A percentile compares a stretch with the other conserved stretches of the same genome.
Evolutionary conservation across 73 alveolate species (phyloP).

Genomic region (Paramecium sonneborni): DNA sequence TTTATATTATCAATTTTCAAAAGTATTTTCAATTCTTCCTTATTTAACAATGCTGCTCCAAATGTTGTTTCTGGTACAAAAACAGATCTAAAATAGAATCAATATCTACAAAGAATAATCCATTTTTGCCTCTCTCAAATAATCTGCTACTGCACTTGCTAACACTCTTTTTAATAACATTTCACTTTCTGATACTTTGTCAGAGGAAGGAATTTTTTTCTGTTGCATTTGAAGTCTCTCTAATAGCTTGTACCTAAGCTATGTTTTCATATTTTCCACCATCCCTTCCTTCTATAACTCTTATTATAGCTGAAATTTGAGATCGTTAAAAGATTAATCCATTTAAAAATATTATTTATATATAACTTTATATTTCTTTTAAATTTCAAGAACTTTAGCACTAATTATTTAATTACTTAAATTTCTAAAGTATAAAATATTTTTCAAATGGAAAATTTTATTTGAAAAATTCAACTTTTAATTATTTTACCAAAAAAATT

Average conservation of each 20-base stretch:
- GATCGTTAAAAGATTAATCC: constrained; percentile 60
- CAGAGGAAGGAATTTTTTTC: constrained; percentile 38
- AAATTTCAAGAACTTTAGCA: too few species aligned
- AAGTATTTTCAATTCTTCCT: constrained; percentile 51
- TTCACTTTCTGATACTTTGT: constrained; percentile 56
- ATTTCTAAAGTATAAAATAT: too few species aligned
- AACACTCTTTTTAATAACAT: constrained; percentile 55
- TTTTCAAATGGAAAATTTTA: too few species aligned
- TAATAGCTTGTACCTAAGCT: constrained; percentile 58
- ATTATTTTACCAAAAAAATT: too few species aligned
- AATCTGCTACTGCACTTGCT: constrained; percentile 67
- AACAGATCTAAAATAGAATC: constrained; percentile 25
- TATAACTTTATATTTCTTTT: too few species aligned
- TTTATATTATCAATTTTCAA: background rate
- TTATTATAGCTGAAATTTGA: constrained; percentile 13
- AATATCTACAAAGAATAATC: constrained; percentile 18
- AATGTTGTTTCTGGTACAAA: constrained; percentile 61
- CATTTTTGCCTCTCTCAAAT: constrained; percentile 19
- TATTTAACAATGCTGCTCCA: constrained; percentile 41
- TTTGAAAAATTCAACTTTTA: too few species aligned
- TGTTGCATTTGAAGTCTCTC: constrained; percentile 53
- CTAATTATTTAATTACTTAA: too few species aligned
- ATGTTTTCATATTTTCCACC: constrained; percentile 60
- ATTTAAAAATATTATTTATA: too few species aligned
- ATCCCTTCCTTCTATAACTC: constrained; percentile 56